Base-by-base conservation (phyloP, 805 yeast genomes). In the Novakomyces olei region DNA sequence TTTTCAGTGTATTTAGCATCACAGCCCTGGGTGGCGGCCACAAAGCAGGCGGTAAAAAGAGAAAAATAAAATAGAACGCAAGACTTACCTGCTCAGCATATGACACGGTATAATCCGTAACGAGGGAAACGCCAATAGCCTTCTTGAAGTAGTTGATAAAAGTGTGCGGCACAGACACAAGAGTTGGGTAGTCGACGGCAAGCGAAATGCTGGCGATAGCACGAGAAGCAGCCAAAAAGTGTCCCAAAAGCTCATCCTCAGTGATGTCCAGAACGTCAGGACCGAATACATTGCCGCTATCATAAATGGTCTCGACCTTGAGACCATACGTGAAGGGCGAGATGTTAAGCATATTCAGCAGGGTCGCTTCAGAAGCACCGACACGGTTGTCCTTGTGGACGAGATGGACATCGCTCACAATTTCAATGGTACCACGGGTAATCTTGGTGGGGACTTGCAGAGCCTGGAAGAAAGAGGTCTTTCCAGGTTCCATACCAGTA, bases 401-500 rank as follows among this genome's bases (percentile, higher is more conserved):
- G 59, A 88, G 93, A 70, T 78, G 78, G 55, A 88, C 92, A 58
- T 88, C 98, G 52, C 76, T 64, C 62, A 80, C 81, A 65, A 88
- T 88, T 70, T 88, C 99, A 74, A 88, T 88, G 67, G 94, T 81
- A 88, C 99, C 99, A 78, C 99, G 83, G 65, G 93, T 88, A 81
- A 88, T 88, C 91, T 88, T 88, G 79, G 99, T 88, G 73, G 98
- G 98, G 55, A 88, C 94, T 79, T 96, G 96, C 56, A 88, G 74
- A 59, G 99, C 98, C 74, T 88, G 99, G 96, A 88, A 88, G 92
- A 88, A 88, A 60, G 98, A 88, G 57, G 99, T 88, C 80, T 88
- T 88, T 76, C 96, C 96, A 65, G 99, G 99, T 70, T 88, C 98
- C 92, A 88, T 83, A 77, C 96, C 95, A 52, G 99, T 88, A 93